phyloP scores from a whole-genome alignment of 805 yeast species.

The Saccharomycopsis lassenensis region DNA sequence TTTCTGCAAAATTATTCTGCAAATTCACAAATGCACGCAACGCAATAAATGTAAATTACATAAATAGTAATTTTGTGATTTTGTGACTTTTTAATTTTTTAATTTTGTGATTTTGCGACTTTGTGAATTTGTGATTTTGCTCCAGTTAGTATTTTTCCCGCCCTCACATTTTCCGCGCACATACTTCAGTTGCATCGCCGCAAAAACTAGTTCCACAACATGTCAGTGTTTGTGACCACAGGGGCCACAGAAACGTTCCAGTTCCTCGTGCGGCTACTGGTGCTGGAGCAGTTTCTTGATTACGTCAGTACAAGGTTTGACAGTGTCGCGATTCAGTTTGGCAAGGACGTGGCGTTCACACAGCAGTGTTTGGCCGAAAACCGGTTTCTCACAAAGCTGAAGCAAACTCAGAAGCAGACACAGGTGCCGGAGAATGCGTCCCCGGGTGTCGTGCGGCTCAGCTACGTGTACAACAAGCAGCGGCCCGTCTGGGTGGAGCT shows the following conservation, averaged over 20 bases:
- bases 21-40: too few relatives aligned
- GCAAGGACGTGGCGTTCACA: slow-evolving; percentile 23
- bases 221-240: slow-evolving; percentile 49
- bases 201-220: not conserved
- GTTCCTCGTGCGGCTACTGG: slow-evolving; percentile 37
- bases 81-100: too few relatives aligned
- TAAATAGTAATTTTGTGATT: too few relatives aligned
- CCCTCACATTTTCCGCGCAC: too few relatives aligned
- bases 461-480: slow-evolving; percentile 1
- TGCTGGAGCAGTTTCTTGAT: slow-evolving; percentile 27
- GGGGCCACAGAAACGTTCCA: slow-evolving; percentile 89
- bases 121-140: too few relatives aligned
- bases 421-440: not conserved
- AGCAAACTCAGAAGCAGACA: not conserved
- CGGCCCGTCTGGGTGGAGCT: slow-evolving; percentile 30
- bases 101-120: too few relatives aligned
- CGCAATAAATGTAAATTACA: too few relatives aligned
- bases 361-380: not conserved
- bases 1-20: too few relatives aligned
- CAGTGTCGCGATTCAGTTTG: slow-evolving; percentile 48
- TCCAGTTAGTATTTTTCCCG: too few relatives aligned
- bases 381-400: not conserved
- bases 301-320: slow-evolving; percentile 29
- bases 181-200: too few relatives aligned
- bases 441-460: not conserved